Evolutionary conservation across 495 filamentous ascomycete species (phyloP).

Genomic region (Podospora sp.): DNA sequence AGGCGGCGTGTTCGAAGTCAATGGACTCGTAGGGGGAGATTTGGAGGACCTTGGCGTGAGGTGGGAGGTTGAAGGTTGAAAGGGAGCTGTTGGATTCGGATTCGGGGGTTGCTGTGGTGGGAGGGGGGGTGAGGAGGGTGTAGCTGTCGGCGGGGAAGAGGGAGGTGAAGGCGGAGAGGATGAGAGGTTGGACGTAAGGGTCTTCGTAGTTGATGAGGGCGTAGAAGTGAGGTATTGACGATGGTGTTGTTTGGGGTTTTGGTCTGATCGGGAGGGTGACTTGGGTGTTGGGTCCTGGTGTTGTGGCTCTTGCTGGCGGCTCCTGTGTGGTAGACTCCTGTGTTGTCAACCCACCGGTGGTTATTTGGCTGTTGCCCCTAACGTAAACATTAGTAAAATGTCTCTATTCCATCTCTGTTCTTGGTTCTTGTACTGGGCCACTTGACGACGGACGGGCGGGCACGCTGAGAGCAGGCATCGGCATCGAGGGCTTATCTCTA

Average conservation of each 20-base stretch:
- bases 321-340: background rate
- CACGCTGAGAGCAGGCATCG: background rate
- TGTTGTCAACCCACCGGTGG: background rate
- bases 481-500: slow-evolving; percentile 12
- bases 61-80: slow-evolving; percentile 32
- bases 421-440: background rate
- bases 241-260: slow-evolving; percentile 1
- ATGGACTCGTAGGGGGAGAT: slow-evolving; percentile 84
- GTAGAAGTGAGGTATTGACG: slow-evolving; percentile 52
- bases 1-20: slow-evolving; percentile 73
- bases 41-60: slow-evolving; percentile 65
- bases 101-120: background rate
- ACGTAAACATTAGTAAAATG: slow-evolving; percentile 4
- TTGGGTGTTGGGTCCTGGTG: background rate
- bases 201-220: slow-evolving; percentile 84
- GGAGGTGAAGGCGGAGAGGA: slow-evolving; percentile 68
- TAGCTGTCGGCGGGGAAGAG: slow-evolving; percentile 54
- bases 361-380: background rate
- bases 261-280: background rate
- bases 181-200: slow-evolving; percentile 79
- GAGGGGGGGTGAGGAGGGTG: slow-evolving; percentile 35
- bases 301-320: background rate
- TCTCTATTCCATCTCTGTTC: background rate
- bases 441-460: background rate
- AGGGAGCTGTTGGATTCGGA: slow-evolving; percentile 35